A percentile compares a stretch with the other conserved stretches of the same genome.
Evolutionary conservation across 1,139 yeast genomes (phyloP).

Genomic region (Suhomyces guaymorum): DNA sequence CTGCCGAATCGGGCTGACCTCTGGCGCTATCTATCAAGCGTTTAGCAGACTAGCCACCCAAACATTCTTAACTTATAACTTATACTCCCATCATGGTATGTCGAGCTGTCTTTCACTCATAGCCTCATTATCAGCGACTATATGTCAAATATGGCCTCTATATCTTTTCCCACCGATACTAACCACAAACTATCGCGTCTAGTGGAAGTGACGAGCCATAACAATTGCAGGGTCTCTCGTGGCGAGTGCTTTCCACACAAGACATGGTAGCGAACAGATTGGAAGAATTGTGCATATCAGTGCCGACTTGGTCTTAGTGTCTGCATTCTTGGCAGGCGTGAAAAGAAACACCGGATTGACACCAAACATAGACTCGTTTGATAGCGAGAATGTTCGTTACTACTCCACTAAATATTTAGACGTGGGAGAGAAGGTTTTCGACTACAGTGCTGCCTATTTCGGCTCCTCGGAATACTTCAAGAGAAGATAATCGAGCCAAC

Average conservation of each 20-base stretch:
- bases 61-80: too few species aligned
- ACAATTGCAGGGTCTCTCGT: too few species aligned
- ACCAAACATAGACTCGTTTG: conserved; percentile 35
- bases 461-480: conserved; percentile 74
- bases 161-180: too few species aligned
- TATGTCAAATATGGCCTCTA: too few species aligned
- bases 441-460: conserved; percentile 69
- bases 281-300: conserved; percentile 69
- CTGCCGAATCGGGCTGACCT: not conserved
- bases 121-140: too few species aligned
- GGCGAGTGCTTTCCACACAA: too few species aligned
- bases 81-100: too few species aligned
- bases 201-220: not conserved
- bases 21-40: too few species aligned
- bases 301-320: conserved; percentile 71
- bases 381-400: conserved; percentile 52
- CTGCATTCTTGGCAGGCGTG: conserved; percentile 87
- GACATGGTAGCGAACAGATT: conserved; percentile 29
- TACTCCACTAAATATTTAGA: conserved; percentile 70
- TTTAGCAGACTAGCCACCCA: too few species aligned
- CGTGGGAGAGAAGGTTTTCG: conserved; percentile 83
- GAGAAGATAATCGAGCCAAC: conserved; percentile 38
- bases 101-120: too few species aligned
- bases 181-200: not conserved
- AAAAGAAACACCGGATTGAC: conserved; percentile 85